Base-by-base conservation (phyloP, 1,284 basidiomycete species). In the Cutaneotrichosporon cutaneum region DNA sequence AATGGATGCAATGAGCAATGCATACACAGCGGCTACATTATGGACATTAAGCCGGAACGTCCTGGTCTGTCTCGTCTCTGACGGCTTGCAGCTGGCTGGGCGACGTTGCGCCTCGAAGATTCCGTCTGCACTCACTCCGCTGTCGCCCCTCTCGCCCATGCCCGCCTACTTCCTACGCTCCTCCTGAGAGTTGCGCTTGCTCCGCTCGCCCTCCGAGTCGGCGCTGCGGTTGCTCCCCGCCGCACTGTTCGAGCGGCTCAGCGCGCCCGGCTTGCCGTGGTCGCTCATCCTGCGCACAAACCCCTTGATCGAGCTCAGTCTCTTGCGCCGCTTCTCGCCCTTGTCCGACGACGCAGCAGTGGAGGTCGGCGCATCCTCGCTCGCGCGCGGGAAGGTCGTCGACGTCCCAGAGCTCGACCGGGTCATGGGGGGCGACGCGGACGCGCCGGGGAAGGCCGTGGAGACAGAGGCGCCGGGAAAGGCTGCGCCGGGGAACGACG, bases 231-330 rank as follows among this genome's bases (percentile, higher is more conserved):
- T 26, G 13, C 52, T 39, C 11, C 52, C 35, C 11, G 33, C 11
- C 33, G 22, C 11, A 21, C 27, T 33, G 44, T 48, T 24, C 2
- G 21, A 35, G 32, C 56, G 30, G 11, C 11, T 26, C 22, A 58
- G 47, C 48, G 9, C 4, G 5, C 16, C 39, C 27, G 47, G 56
- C 47, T 24, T 39, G 21, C 47, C 30, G n/a, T 58, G 30, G 63
- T 77, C 76, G 32, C 68, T 72, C 58, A 77, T 73, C 24, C 76
- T 60, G 42, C 76, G 65, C 5, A 75, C 74, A 54, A 78, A 74
- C 10, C 71, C 74, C 61, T 76, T 76, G 66, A 77, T 68, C 1
- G 68, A 71, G 58, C 66, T 70, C 45, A 78, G 62, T 14, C 76
- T 58, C 56, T 78, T 78, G 53, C 74, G 64, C 18, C 66, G 60